A percentile compares a stretch with the other conserved stretches of the same genome.
Evolutionary conservation across 768 basidiomycete genomes (phyloP).

Genomic region (Postia placenta): DNA sequence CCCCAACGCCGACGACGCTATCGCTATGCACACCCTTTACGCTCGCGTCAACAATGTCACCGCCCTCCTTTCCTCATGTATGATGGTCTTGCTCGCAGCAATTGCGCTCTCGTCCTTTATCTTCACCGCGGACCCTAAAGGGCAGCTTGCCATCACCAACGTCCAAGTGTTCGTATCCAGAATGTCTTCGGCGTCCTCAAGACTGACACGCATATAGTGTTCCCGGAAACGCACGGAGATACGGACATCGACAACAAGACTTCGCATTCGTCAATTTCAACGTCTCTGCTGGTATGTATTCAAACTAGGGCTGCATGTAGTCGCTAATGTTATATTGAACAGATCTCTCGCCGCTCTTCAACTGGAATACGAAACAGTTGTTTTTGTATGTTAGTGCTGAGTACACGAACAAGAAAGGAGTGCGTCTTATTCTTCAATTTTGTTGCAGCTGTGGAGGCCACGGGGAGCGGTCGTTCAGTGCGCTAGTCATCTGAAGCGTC

Average conservation of each 20-base stretch:
- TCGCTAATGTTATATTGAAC: slow-evolving; percentile 1
- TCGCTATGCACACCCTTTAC: slow-evolving; percentile 66
- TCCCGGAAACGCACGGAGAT: slow-evolving; percentile 23
- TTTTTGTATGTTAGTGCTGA: slow-evolving; percentile 86
- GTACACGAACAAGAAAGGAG: slow-evolving; percentile 67
- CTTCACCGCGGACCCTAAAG: slow-evolving; percentile 52
- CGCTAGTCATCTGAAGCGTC: too few relatives aligned
- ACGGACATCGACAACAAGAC: slow-evolving; percentile 61
- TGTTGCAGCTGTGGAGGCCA: too few relatives aligned
- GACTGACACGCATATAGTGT: slow-evolving; percentile 6
- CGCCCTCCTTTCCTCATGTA: slow-evolving; percentile 66
- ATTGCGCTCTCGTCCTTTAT: slow-evolving; percentile 72
- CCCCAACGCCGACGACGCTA: too few relatives aligned
- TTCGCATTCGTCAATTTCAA: slow-evolving; percentile 79
- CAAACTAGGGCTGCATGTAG: background rate
- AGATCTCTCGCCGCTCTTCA: slow-evolving; percentile 82
- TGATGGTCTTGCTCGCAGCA: slow-evolving; percentile 63
- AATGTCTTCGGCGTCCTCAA: background rate
- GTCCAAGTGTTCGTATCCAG: slow-evolving; percentile 71
- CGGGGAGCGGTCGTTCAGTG: too few relatives aligned
- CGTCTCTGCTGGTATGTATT: slow-evolving; percentile 61
- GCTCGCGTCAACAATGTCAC: slow-evolving; percentile 71
- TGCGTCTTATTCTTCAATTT: too few relatives aligned
- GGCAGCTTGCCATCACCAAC: slow-evolving; percentile 50
- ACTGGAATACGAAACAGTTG: slow-evolving; percentile 97